Evolutionary conservation across 2,329 filamentous ascomycete species (phyloP), one percentile per base, ranked within the genome.

Genomic region (Arthrocladium fulminans): DNA sequence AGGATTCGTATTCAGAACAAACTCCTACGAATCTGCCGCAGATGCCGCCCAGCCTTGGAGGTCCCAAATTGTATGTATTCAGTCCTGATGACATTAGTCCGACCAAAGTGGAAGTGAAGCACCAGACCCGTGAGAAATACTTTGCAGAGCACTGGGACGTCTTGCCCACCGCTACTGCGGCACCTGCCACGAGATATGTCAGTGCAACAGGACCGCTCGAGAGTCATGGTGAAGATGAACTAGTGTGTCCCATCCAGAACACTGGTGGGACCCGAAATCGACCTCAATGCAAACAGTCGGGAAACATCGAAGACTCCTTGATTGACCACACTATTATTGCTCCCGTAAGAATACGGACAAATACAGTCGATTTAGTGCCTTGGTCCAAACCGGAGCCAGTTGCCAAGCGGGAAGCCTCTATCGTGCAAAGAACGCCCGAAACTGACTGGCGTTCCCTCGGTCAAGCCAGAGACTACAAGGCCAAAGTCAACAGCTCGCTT

Each of bases 71-170:
- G 23, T 29, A 32, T 38, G 24, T 34, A 12, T 45, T 45, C 27
- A 30, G 43, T 19, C 43, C 43, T 9, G 43, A 45, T 19, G 43
- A 45, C n/a, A 7, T 45, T n/a, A 45, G 15, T n/a, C 43, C 43
- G 19, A 37, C 29, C n/a, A 45, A 45, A 22, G 24, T 35, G 9
- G 43, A 45, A 22, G 8, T 45, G 10, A 45, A 45, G 22, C 19
- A 35, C 10, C 17, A 29, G 17, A 22, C 20, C 3, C 43, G 43
- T 20, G 29, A 24, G 20, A 25, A 24, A 20, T 22, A 20, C 12
- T 19, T 37, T 19, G 20, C 23, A 2, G 32, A 45, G 20, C 43
- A 45, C 12, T 7, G 24, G 6, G 4, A n/a, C 15, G 15, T 25
- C 10, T 23, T 24, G 2, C 32, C 32, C 10, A 23, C 29, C 2